A percentile compares a stretch with the other conserved stretches of the same genome.
phyloP scores from a whole-genome alignment of 257 asterid genomes.

The Jacaranda mimosifolia region DNA sequence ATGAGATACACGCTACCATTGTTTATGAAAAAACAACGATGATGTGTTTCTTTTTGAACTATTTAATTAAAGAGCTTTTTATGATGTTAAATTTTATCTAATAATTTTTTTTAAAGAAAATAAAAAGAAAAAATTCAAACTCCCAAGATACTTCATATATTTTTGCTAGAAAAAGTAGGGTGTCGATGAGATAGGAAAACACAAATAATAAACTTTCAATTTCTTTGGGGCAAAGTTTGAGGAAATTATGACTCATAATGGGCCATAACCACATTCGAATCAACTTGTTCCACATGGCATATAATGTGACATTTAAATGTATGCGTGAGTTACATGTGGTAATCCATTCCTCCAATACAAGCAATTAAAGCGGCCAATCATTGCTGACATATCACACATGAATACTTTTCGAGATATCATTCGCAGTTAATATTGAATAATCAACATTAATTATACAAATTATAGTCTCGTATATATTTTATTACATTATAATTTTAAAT shows the following conservation, averaged over 20 bases:
- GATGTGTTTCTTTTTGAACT: too few species aligned
- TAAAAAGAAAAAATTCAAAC: too few species aligned
- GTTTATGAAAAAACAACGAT: too few species aligned
- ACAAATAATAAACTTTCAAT: not conserved
- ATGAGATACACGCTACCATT: too few species aligned
- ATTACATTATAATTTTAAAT: too few species aligned
- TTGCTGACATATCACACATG: not conserved
- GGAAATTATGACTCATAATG: conserved; percentile 26
- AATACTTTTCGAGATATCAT: conserved; percentile 14
- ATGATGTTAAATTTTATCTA: too few species aligned
- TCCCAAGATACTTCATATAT: too few species aligned
- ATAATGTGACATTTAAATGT: conserved; percentile 6
- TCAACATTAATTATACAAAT: not conserved
- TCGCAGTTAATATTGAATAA: not conserved
- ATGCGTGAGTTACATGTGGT: conserved; percentile 18
- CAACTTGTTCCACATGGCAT: conserved; percentile 1
- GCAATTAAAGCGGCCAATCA: conserved; percentile 39
- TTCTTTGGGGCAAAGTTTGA: conserved; percentile 30
- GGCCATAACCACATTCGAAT: not conserved
- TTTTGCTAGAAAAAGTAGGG: not conserved
- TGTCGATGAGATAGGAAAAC: not conserved
- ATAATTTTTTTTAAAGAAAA: too few species aligned
- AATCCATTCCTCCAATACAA: conserved; percentile 23
- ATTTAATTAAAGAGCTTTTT: too few species aligned
- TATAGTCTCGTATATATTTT: not conserved